These are phyloP conservation scores for Calonectria pauciramosa DNA, from an alignment of 2,329 filamentous ascomycete species.

Conservation along the genomic window DNA sequence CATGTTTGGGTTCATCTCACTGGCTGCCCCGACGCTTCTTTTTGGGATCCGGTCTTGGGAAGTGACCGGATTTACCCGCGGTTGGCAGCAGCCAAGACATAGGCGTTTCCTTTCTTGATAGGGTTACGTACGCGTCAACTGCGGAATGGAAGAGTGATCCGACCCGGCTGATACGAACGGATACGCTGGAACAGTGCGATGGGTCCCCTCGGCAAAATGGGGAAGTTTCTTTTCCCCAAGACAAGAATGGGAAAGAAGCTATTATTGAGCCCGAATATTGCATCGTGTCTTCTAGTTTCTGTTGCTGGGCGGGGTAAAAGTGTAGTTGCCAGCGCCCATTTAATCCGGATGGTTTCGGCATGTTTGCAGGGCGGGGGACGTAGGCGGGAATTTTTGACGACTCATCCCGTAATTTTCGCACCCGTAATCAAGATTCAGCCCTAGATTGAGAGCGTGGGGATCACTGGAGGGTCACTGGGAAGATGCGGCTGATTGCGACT, in stretches of 20 bases:
- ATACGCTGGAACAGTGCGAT: background rate
- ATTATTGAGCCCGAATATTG: background rate
- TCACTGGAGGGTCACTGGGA: background rate
- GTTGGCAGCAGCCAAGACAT: constrained; percentile 23
- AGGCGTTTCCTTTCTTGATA: constrained; percentile 12
- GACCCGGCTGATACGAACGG: background rate
- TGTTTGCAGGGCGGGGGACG: background rate
- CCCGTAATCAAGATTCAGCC: constrained; percentile 5
- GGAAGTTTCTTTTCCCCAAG: background rate
- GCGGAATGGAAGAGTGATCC: constrained; percentile 1
- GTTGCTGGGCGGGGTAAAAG: background rate
- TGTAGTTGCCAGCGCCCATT: background rate
- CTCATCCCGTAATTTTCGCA: background rate
- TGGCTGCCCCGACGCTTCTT: background rate
- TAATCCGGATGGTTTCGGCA: background rate
- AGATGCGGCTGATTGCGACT: background rate
- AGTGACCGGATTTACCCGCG: constrained; percentile 29
- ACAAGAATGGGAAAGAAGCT: background rate
- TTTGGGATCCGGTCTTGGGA: constrained; percentile 10
- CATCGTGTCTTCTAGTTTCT: background rate
- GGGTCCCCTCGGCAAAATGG: background rate
- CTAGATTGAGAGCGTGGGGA: constrained; percentile 5
- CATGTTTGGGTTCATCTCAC: constrained; percentile 18
- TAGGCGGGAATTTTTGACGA: background rate
- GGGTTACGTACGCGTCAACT: constrained; percentile 29